These are phyloP conservation scores for Microdochium trichocladiopsis DNA, from an alignment of 2,329 filamentous ascomycete genomes.

Conservation along the genomic window DNA sequence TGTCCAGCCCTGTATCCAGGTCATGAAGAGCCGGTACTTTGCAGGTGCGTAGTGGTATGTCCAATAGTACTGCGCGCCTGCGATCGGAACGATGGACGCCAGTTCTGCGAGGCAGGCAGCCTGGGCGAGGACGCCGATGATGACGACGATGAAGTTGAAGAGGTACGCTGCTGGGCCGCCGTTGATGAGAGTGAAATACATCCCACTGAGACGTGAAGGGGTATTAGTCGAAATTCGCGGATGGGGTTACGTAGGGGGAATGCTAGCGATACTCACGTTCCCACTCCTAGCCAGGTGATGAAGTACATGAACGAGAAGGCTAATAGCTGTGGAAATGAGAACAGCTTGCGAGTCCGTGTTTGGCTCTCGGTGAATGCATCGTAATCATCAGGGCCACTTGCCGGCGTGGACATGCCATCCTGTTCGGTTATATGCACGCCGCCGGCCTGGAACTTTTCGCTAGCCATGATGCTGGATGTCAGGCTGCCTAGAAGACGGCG, in stretches of 20 bases:
- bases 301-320: slow-evolving; percentile 6
- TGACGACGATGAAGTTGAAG: slow-evolving; percentile 4
- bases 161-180: slow-evolving; percentile 5
- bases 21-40: slow-evolving; percentile 2
- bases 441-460: neutral
- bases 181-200: slow-evolving; percentile 6
- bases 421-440: neutral
- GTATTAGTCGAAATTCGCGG: neutral
- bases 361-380: neutral
- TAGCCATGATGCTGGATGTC: no score
- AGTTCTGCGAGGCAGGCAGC: slow-evolving; percentile 4
- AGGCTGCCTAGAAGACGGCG: no score
- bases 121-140: slow-evolving; percentile 2
- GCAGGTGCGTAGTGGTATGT: slow-evolving; percentile 4
- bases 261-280: slow-evolving; percentile 4
- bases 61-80: slow-evolving; percentile 7
- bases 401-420: no score
- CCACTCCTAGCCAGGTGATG: slow-evolving; percentile 3
- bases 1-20: slow-evolving; percentile 6
- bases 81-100: slow-evolving; percentile 5
- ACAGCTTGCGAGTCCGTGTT: slow-evolving; percentile 3
- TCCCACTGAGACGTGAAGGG: neutral
- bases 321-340: slow-evolving; percentile 4
- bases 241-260: no score
- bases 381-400: neutral